Percentiles rank a stretch among this genome's conserved stretches.
Evolutionary conservation across 371 early-diverging fungal genomes (phyloP).

Genomic region (Sporodiniella umbellata): DNA sequence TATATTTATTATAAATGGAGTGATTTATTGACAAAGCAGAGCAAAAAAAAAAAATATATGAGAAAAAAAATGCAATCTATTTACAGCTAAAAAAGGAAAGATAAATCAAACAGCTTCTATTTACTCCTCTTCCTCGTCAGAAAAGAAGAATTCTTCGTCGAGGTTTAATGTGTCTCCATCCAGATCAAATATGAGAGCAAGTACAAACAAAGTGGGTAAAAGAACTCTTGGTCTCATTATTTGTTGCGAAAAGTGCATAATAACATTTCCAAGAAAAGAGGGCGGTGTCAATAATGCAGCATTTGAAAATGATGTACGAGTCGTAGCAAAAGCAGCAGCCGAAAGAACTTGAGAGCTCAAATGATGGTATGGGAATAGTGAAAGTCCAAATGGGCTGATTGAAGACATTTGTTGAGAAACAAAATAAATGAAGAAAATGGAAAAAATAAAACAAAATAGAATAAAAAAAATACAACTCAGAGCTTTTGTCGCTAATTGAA

Average conservation of each 20-base stretch:
- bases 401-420: conserved; percentile 1
- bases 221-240: conserved; percentile 37
- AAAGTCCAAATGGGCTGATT: conserved; percentile 7
- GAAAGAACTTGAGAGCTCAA: conserved; percentile 22
- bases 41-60: too few relatives aligned
- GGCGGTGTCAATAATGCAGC: conserved; percentile 14
- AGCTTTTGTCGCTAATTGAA: neutral
- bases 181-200: conserved; percentile 42
- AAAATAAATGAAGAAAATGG: neutral
- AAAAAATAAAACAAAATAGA: neutral
- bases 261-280: conserved; percentile 30
- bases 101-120: too few relatives aligned
- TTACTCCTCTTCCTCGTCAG: neutral
- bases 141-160: conserved; percentile 21
- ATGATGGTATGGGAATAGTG: conserved; percentile 23
- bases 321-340: conserved; percentile 18
- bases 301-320: neutral
- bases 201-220: conserved; percentile 34
- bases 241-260: conserved; percentile 37
- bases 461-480: neutral
- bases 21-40: too few relatives aligned
- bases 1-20: too few relatives aligned
- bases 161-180: conserved; percentile 37
- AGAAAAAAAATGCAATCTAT: neutral
- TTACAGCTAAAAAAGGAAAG: too few relatives aligned